Base-by-base conservation (phyloP, 495 filamentous ascomycete genomes). In the Platismatia glauca region DNA sequence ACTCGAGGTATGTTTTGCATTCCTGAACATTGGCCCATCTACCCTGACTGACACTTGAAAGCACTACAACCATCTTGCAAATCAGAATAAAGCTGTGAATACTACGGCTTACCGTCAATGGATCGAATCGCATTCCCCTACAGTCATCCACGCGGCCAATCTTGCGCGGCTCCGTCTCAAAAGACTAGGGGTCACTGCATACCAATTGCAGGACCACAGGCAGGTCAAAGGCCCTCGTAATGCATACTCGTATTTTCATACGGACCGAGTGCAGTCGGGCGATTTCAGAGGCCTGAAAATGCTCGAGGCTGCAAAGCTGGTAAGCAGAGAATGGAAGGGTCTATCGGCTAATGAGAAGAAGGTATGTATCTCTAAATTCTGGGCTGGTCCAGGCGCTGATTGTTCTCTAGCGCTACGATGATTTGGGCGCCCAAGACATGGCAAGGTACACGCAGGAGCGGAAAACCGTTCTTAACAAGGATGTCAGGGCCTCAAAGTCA, bases 71-170 rank as follows among this genome's bases (percentile, higher is more conserved):
- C 75, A 79, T 38, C 70, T 78, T 37, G 82, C 79, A 41, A 73
- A 73, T 34, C 64, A 80, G 61, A 83, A 81, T 67, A 78, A 70
- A 41, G 68, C 76, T 27, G 68, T 69, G 12, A 81, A 80, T 59
- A 63, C 69, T 5, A 76, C 77, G 24, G 70, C 72, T 0, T 80
- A 81, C 65, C 76, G 78, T 37, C 66, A 77, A 34, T 95, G 86
- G 86, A 66, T 92, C 35, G 70, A 81, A 35, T 74, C 71, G 7
- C 73, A 87, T 68, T 79, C 84, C 8, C 79, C 81, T 3, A 64
- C 74, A 7, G 71, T 84, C 64, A 88, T 91, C 58, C 66, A 73
- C 44, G 64, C 74, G 3, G 89, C 89, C 61, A 92, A 90, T 71
- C 55, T 7, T 1, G 89, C 89, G 24, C 86, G 90, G 46, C 58